Base-by-base conservation (phyloP, 2,329 filamentous ascomycete species). In the Aspergillus transmontanensis region DNA sequence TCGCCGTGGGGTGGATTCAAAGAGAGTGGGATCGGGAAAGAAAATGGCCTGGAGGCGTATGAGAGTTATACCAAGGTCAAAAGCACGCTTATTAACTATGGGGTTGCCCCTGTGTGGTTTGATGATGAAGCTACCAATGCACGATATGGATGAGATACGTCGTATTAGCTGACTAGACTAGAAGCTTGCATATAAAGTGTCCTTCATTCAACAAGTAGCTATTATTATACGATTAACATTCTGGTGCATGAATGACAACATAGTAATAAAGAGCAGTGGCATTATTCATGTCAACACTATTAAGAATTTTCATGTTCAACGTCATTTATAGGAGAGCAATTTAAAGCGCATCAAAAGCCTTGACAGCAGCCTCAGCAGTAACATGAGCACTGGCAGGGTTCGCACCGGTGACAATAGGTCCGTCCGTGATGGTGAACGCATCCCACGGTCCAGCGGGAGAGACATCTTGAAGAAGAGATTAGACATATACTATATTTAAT, bases 1-100 rank as follows among this genome's bases (percentile, higher is more conserved):
- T 89, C 88, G 63, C 87, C 90, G 0, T 90, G 89, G 89, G 90
- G 89, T 30, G 87, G 89, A 1, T 80, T 85, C 34, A 87, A 87
- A 68, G 82, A 85, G 1, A 89, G 86, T 67, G 90, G 90, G 1
- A 84, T 92, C 0, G 90, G 89, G 1, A 91, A 89, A 64, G 90
- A 93, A 79, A 92, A 92, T 70, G 90, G 90, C 0, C 68, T 88
- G 0, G 89, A 90, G 70, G 86, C 87, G 0, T 89, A 86, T 68
- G 79, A 76, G 57, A 82, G 83, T 0, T 88, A 88, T 67, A 87
- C 86, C 0, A 85, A 70, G 54, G 69, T 72, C 2, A 77, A 75
- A 56, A 77, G 74, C 54, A 75, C 73, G 72, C 71, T 77, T 12
- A 71, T 92, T 65, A 92, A 90, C 72, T 92, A 89, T 68, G 89